These are phyloP conservation scores for Debaryomyces udenii DNA, from an alignment of 1,139 yeast species.

Conservation along the genomic window DNA sequence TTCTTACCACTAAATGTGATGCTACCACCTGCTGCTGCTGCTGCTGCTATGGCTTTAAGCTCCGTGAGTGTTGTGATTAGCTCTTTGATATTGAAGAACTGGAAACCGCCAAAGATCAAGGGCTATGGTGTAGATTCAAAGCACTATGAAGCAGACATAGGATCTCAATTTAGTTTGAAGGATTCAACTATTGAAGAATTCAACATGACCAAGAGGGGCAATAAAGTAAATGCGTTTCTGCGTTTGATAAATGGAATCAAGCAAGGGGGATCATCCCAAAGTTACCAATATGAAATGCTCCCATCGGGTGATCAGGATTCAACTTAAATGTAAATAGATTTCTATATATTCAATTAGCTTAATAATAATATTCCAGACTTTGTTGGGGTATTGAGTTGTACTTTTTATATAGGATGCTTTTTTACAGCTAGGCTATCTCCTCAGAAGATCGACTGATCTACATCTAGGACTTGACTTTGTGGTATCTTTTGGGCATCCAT, in stretches of 20 bases:
- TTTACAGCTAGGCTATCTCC: too few species aligned
- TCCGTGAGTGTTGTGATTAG: constrained; percentile 86
- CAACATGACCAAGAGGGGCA: constrained; percentile 26
- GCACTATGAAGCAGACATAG: constrained; percentile 25
- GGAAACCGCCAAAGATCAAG: constrained; percentile 52
- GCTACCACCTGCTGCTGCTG: constrained; percentile 88
- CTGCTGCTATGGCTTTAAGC: constrained; percentile 91
- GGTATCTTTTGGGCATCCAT: too few species aligned
- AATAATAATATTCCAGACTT: not conserved
- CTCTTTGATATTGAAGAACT: constrained; percentile 68
- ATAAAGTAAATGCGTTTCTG: not conserved
- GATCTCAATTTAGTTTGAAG: constrained; percentile 32
- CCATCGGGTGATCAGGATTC: not conserved
- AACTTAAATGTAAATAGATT: not conserved
- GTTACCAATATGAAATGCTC: constrained; percentile 4
- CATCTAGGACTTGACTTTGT: too few species aligned
- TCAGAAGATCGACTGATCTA: too few species aligned
- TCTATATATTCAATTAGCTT: not conserved
- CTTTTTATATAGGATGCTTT: too few species aligned
- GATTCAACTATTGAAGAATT: constrained; percentile 36
- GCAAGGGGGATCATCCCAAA: not conserved
- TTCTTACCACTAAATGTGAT: constrained; percentile 76
- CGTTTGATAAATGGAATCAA: not conserved
- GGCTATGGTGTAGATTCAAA: constrained; percentile 14
- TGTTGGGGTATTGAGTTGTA: too few species aligned